A percentile compares a stretch with the other conserved stretches of the same genome.
These are phyloP conservation scores for Aspergillus fijiensis DNA, from an alignment of 2,329 filamentous ascomycete species.

Conservation along the genomic window DNA sequence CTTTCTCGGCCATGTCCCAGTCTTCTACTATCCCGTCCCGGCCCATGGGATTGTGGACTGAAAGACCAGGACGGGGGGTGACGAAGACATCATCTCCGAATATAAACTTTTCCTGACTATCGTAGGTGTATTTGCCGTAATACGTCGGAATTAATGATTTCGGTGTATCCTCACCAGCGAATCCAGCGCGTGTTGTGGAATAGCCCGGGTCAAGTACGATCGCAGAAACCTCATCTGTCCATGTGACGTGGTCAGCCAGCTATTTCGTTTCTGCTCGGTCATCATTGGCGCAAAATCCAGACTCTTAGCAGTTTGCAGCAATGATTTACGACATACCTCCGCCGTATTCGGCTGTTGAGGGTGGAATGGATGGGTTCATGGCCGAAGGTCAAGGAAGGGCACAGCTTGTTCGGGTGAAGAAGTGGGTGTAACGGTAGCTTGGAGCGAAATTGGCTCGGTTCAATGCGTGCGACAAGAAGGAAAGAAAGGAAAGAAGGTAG, in stretches of 20 bases:
- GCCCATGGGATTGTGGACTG: slow-evolving; percentile 90
- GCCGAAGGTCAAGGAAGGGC: slow-evolving; percentile 9
- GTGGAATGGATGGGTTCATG: slow-evolving; percentile 47
- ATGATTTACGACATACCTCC: slow-evolving; percentile 42
- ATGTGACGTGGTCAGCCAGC: slow-evolving; percentile 10
- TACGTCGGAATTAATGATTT: slow-evolving; percentile 90
- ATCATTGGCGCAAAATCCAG: neutral
- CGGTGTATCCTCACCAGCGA: slow-evolving; percentile 95
- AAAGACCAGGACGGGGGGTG: slow-evolving; percentile 70
- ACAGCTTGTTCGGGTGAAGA: neutral
- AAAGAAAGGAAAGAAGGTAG: neutral
- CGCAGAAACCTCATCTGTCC: slow-evolving; percentile 88
- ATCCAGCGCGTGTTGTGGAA: slow-evolving; percentile 86
- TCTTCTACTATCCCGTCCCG: slow-evolving; percentile 89
- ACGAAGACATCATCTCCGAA: slow-evolving; percentile 91
- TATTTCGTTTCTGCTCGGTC: neutral
- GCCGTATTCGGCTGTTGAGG: slow-evolving; percentile 49
- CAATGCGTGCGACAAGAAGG: neutral
- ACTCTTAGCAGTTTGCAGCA: slow-evolving; percentile 11
- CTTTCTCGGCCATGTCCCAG: slow-evolving; percentile 84
- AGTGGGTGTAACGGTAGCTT: neutral
- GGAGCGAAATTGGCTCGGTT: neutral
- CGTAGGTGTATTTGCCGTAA: slow-evolving; percentile 66
- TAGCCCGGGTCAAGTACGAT: slow-evolving; percentile 95
- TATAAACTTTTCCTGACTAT: slow-evolving; percentile 58